Conservation (phyloP, 2,329 filamentous ascomycete species). For the Talaromyces sp. region DNA sequence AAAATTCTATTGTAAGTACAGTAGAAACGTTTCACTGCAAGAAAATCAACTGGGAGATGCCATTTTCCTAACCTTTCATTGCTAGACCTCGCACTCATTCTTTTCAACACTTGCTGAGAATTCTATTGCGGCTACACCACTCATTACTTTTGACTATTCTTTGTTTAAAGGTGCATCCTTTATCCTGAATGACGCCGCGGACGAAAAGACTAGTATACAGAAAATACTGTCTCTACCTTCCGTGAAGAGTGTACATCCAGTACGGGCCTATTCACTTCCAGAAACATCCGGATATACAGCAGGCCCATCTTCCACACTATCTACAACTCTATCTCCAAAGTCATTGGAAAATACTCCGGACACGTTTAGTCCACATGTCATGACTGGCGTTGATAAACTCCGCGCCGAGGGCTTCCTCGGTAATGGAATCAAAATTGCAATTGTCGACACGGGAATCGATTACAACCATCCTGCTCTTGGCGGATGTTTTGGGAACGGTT, state of each 20-base stretch:
- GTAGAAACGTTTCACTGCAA: background rate
- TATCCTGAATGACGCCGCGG: background rate
- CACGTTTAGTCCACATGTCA: constrained; percentile 15
- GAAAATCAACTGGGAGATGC: background rate
- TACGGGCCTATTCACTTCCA: background rate
- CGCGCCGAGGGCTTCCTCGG: constrained; percentile 18
- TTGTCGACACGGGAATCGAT: constrained; percentile 44
- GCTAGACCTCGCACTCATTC: constrained; percentile 7
- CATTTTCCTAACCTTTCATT: background rate
- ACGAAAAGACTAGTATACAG: constrained; percentile 1
- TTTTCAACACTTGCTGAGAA: constrained; percentile 10
- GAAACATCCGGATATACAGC: background rate
- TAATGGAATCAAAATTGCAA: constrained; percentile 17
- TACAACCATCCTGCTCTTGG: constrained; percentile 60
- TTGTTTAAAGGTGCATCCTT: constrained; percentile 10
- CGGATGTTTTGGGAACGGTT: constrained; percentile 58
- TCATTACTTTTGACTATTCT: constrained; percentile 7
- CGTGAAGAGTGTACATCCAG: constrained; percentile 7
- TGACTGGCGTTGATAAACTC: constrained; percentile 22
- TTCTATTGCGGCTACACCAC: constrained; percentile 3
- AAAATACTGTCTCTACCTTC: constrained; percentile 8
- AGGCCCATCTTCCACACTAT: background rate
- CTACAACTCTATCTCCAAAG: background rate
- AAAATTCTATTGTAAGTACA: background rate
- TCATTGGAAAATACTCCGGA: background rate